Conservation (phyloP, 805 yeast genomes). For the Brettanomyces nanus region DNA sequence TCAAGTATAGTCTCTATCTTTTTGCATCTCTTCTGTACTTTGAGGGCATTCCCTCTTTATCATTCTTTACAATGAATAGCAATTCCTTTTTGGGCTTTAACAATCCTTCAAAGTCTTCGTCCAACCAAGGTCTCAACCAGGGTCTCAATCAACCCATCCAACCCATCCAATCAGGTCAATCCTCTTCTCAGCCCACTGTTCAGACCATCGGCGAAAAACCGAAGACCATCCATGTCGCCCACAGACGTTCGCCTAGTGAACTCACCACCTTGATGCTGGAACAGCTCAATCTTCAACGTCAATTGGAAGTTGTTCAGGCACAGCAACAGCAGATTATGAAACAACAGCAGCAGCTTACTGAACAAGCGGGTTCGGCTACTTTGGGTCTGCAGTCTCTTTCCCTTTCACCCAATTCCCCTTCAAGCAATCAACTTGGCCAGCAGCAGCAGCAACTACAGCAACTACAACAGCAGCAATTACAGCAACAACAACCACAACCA, state of each 20-base stretch:
- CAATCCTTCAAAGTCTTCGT: too few relatives aligned
- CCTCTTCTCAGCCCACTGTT: conserved; percentile 12
- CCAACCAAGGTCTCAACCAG: too few relatives aligned
- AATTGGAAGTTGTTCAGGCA: conserved; percentile 82
- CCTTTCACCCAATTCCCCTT: not conserved
- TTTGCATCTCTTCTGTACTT: too few relatives aligned
- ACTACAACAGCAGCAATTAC: not conserved
- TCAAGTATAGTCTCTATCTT: too few relatives aligned
- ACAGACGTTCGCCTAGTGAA: conserved; percentile 92
- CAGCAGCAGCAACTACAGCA: not conserved
- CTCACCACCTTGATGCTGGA: conserved; percentile 89
- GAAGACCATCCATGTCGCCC: conserved; percentile 83
- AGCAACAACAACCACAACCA: not conserved
- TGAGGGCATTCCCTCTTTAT: too few relatives aligned
- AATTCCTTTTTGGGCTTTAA: too few relatives aligned
- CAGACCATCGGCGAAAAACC: conserved; percentile 32
- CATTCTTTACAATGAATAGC: too few relatives aligned
- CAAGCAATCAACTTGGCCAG: not conserved
- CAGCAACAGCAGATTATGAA: conserved; percentile 86
- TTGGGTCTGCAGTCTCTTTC: conserved; percentile 3
- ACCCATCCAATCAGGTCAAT: not conserved
- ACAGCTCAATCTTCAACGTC: conserved; percentile 83
- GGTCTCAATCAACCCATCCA: too few relatives aligned
- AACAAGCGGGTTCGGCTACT: conserved; percentile 13
- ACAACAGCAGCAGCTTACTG: conserved; percentile 45